These are phyloP conservation scores for Apiospora phragmitis DNA, from an alignment of 2,329 filamentous ascomycete genomes.

Conservation along the genomic window DNA sequence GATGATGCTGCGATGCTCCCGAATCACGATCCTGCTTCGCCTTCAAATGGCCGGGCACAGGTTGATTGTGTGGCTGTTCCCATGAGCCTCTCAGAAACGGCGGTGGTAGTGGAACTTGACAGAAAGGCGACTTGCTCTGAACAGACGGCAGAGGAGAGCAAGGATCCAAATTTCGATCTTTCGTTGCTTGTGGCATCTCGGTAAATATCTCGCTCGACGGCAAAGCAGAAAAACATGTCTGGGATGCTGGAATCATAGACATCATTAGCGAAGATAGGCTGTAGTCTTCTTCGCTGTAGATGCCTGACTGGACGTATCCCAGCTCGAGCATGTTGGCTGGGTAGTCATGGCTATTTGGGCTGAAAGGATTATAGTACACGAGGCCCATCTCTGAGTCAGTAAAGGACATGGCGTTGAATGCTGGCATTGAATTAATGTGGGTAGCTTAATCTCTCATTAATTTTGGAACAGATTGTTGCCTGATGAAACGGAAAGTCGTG, in stretches of 20 bases:
- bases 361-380: neutral
- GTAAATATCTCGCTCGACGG: conserved; percentile 64
- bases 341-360: neutral
- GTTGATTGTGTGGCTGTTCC: conserved; percentile 32
- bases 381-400: neutral
- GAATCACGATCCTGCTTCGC: conserved; percentile 62
- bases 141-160: conserved; percentile 50
- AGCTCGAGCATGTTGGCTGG: conserved; percentile 64
- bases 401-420: too few species aligned
- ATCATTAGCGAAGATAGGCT: conserved; percentile 66
- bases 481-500: too few species aligned
- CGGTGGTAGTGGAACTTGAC: conserved; percentile 63
- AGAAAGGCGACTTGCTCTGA: conserved; percentile 72
- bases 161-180: conserved; percentile 67
- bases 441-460: too few species aligned
- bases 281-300: conserved; percentile 83
- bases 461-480: too few species aligned
- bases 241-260: conserved; percentile 52
- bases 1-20: conserved; percentile 42
- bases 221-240: conserved; percentile 48
- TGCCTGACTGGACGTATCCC: conserved; percentile 81
- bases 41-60: conserved; percentile 62
- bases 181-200: conserved; percentile 76
- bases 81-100: conserved; percentile 44
- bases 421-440: too few species aligned